Base-by-base conservation (phyloP, 1,284 basidiomycete genomes). In the Phylloporus gajari region DNA sequence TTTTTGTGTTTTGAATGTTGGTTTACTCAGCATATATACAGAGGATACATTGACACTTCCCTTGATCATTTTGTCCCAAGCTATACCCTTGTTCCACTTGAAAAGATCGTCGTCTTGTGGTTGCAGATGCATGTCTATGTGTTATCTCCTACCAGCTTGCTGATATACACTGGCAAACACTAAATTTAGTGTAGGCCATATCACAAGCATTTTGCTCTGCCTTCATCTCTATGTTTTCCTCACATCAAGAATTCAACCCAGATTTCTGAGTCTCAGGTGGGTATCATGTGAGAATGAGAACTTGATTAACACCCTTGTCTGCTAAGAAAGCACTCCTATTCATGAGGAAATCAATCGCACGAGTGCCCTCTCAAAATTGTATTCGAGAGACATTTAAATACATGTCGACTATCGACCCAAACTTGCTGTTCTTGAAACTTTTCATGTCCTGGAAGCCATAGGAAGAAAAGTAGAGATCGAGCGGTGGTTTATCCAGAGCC, bases 61-160 rank as follows among this genome's bases (percentile, higher is more conserved):
- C 27, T 75, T 92, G 64, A 84, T 92, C 4, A 76, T 91, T 35
- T 86, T 88, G 2, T 88, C 91, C 9, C 89, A 89, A 67, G 89
- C 88, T n/a, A 78, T 91, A 3, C 85, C 89, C 5, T 89, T 7
- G 85, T 93, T 25, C 83, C 86, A 2, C 83, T 85, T 23, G 79
- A 85, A 63, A 90, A 90, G 74, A 81, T 93, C 42, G 87, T 86
- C 71, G 90, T 88, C 0, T 82, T 93, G 1, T 91, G 91, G 5
- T 80, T 93, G 12, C 80, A 86, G 13, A 84, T 87, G 70, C 19
- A 85, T 77, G n/a, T 63, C 21, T 12, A 38, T 11, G 6, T 44
- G 3, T 58, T 25, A 15, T 19, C n/a, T 9, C n/a, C n/a, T 51
- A 5, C 27, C 38, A 1, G 27, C 48, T 61, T 38, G 19, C 74